A percentile compares a stretch with the other conserved stretches of the same genome.
Evolutionary conservation across 2,329 filamentous ascomycete species (phyloP).

Genomic region (Trichoderma sp.): DNA sequence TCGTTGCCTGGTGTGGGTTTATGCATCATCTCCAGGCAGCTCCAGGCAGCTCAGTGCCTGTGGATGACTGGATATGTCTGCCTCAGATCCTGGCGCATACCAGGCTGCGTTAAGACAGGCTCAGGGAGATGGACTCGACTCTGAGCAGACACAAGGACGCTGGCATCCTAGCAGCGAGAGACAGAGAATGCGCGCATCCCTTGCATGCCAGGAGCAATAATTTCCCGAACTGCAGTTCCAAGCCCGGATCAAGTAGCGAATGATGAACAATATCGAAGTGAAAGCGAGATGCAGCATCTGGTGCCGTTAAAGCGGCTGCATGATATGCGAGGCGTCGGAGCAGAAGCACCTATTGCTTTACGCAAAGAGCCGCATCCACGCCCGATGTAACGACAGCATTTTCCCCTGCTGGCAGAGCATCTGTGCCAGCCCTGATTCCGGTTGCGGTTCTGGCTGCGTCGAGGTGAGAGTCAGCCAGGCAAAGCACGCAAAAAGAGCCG

Average conservation of each 20-base stretch:
- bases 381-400: not conserved
- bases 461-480: not conserved
- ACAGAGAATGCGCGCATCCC: conserved; percentile 21
- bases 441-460: not conserved
- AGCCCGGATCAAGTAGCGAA: not conserved
- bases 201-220: conserved; percentile 21
- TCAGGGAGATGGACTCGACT: conserved; percentile 7
- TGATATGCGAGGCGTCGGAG: not conserved
- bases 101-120: conserved; percentile 19
- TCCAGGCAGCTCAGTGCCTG: conserved; percentile 4
- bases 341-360: not conserved
- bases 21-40: conserved; percentile 11
- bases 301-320: not conserved
- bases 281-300: not conserved
- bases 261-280: not conserved
- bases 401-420: not conserved
- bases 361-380: conserved; percentile 7
- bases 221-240: not conserved
- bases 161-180: conserved; percentile 7
- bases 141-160: not conserved
- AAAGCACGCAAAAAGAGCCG: not conserved
- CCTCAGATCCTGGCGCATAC: not conserved
- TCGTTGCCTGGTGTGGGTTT: conserved; percentile 13
- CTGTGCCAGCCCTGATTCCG: not conserved
- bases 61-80: not conserved